A percentile compares a stretch with the other conserved stretches of the same genome.
These are phyloP conservation scores for Ceratocystis papillata DNA, from an alignment of 2,329 filamentous ascomycete species.

Conservation along the genomic window DNA sequence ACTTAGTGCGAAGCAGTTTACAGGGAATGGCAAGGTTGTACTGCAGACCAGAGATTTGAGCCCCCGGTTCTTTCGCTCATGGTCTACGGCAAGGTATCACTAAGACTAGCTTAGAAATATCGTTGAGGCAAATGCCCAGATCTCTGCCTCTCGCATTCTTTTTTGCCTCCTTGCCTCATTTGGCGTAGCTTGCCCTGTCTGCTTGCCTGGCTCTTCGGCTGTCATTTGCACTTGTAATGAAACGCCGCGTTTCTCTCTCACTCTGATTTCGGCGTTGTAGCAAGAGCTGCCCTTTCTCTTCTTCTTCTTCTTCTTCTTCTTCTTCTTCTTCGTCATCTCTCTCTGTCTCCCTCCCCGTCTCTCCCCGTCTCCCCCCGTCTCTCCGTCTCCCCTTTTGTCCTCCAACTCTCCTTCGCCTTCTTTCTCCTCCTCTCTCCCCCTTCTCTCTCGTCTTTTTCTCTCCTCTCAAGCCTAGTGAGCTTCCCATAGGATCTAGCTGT, in stretches of 20 bases:
- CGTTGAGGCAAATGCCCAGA: background rate
- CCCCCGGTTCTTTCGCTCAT: background rate
- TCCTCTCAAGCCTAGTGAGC: background rate
- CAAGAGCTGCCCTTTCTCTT: too few relatives aligned
- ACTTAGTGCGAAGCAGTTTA: background rate
- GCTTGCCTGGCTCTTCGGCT: background rate
- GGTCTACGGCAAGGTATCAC: background rate
- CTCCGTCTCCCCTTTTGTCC: background rate
- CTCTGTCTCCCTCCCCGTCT: background rate
- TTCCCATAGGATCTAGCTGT: background rate
- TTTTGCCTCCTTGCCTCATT: background rate
- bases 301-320: too few relatives aligned
- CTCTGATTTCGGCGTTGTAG: background rate
- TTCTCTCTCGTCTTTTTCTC: background rate
- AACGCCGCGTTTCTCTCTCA: background rate
- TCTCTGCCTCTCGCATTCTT: background rate
- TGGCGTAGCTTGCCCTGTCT: background rate
- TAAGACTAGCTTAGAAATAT: background rate
- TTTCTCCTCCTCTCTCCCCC: background rate
- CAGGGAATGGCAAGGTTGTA: background rate
- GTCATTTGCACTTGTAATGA: background rate
- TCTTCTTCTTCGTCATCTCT: too few relatives aligned
- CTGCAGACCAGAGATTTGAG: background rate
- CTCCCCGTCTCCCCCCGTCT: too few relatives aligned
- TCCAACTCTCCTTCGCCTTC: background rate